phyloP scores from a whole-genome alignment of 257 asterid genomes.

The Solanum sejunctum region DNA sequence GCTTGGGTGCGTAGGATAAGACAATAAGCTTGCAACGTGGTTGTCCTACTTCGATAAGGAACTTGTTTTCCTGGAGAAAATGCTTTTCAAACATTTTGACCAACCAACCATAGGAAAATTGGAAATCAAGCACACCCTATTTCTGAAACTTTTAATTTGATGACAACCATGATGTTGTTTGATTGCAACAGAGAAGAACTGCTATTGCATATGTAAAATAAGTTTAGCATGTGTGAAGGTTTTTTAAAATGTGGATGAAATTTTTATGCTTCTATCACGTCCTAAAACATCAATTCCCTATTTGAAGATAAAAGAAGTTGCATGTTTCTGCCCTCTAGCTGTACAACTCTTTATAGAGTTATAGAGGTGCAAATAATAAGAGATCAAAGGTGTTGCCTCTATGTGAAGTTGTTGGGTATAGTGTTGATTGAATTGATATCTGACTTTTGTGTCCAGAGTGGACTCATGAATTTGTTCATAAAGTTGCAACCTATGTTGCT shows the following conservation, averaged over 20 bases:
- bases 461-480: not conserved
- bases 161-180: not conserved
- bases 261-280: not conserved
- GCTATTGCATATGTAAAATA: not conserved
- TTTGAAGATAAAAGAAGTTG: not conserved
- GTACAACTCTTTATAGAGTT: not conserved
- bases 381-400: not conserved
- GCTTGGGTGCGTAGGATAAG: not conserved
- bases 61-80: not conserved
- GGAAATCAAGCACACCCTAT: not conserved
- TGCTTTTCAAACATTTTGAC: not conserved
- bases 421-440: not conserved
- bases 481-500: not conserved
- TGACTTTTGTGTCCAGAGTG: not conserved
- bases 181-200: not conserved
- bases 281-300: not conserved
- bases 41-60: not conserved
- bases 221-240: not conserved
- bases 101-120: not conserved
- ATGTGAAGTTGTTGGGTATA: not conserved
- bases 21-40: not conserved
- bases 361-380: not conserved
- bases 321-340: not conserved
- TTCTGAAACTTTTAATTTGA: not conserved
- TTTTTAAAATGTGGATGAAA: not conserved